Evolutionary conservation across 108 stramenopile species (phyloP), one percentile per base, ranked within the genome.

Genomic region (Nitzschia sp.): DNA sequence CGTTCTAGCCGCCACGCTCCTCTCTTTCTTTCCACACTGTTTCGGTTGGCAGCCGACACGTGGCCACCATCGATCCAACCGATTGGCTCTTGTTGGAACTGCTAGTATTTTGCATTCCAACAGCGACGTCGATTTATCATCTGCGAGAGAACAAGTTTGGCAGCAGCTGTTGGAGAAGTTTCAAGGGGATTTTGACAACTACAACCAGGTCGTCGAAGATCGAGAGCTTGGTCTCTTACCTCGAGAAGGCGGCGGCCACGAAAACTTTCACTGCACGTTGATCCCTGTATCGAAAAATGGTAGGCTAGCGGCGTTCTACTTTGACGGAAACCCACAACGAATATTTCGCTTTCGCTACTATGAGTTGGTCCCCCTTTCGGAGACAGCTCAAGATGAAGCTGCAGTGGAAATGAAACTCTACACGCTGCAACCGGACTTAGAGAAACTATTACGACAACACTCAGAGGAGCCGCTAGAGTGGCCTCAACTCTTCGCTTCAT

Each of bases 131-230:
- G 26, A 13, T 34, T n/a, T 23, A 26, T 53, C 38, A 41, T 9
- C 13, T 6, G 38, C 38, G 19, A 50, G 21, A 22, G 48, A 50
- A 50, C 3, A 30, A 29, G 35, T 66, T 17, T 68, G 47, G 58
- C 21, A 48, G 36, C 58, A 19, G 22, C 46, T 59, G 13, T 38
- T 58, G 0, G 61, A 72, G 21, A 47, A 46, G 26, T 93, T 93
- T 74, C 86, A 87, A 63, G 92, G 92, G 21, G 92, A 93, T 56
- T 93, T 93, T 66, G 92, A 93, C 71, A 93, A 93, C 46, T 90
- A 93, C 65, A 25, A 82, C 25, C 92, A 93, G 66, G 92, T 93
- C 3, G 44, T 90, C 8, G 58, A 79, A 45, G 91, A 92, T 80
- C 83, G 91, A 46, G 44, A 47, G 28, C 55, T 68, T 36, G 75